phyloP scores from a whole-genome alignment of 2,329 filamentous ascomycete genomes.

The Penicillium glabrum region DNA sequence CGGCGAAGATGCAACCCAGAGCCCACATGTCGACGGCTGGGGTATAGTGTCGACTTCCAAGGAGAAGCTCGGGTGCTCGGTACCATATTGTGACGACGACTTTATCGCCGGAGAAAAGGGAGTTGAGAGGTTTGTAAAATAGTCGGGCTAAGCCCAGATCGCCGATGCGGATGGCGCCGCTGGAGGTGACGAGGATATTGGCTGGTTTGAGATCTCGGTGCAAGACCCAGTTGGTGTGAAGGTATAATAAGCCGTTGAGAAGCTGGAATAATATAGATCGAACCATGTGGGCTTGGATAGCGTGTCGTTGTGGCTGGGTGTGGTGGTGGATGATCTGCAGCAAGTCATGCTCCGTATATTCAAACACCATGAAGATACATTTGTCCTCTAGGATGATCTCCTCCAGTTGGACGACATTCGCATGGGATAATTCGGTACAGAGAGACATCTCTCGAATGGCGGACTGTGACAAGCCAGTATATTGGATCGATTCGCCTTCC shows the following conservation, averaged over 20 bases:
- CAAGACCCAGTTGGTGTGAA: slow-evolving; percentile 95
- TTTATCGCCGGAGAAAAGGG: slow-evolving; percentile 90
- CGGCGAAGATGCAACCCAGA: slow-evolving; percentile 95
- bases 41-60: slow-evolving; percentile 94
- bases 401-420: slow-evolving; percentile 84
- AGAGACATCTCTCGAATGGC: slow-evolving; percentile 97
- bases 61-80: slow-evolving; percentile 86
- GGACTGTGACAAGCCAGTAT: slow-evolving; percentile 96
- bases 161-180: slow-evolving; percentile 88
- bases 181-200: slow-evolving; percentile 96
- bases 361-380: slow-evolving; percentile 99
- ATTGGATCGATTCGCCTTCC: slow-evolving; percentile 90
- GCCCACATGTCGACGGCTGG: slow-evolving; percentile 98
- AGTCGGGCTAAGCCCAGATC: slow-evolving; percentile 88
- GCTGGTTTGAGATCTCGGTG: slow-evolving; percentile 96
- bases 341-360: slow-evolving; percentile 96
- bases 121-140: slow-evolving; percentile 91
- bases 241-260: slow-evolving; percentile 88
- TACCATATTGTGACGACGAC: slow-evolving; percentile 99
- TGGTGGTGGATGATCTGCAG: slow-evolving; percentile 98
- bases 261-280: slow-evolving; percentile 96
- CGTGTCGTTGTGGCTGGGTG: slow-evolving; percentile 80
- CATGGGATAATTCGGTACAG: slow-evolving; percentile 85
- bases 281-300: slow-evolving; percentile 84
- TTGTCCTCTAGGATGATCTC: slow-evolving; percentile 98